Evolutionary conservation across 768 basidiomycete genomes (phyloP).

Genomic region (Auriscalpium orientale): DNA sequence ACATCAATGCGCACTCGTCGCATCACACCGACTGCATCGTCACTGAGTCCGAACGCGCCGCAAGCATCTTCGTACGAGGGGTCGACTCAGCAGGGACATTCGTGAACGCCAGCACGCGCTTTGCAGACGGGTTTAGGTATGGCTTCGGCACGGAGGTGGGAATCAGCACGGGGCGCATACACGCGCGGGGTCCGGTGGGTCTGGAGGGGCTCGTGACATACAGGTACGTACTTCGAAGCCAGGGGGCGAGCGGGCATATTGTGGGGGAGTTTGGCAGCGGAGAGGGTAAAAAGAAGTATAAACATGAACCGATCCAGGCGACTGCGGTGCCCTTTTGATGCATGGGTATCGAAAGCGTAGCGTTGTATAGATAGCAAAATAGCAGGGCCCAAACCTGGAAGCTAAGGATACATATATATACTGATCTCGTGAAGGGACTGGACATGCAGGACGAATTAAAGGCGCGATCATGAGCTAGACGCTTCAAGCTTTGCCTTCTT

Average conservation of each 20-base stretch:
- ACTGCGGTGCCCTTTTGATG: conserved; percentile 40
- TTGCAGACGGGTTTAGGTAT: conserved; percentile 94
- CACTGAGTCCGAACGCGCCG: conserved; percentile 64
- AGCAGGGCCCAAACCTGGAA: not conserved
- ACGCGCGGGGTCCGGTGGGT: conserved; percentile 94
- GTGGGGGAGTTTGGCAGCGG: conserved; percentile 79
- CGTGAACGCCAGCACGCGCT: conserved; percentile 91
- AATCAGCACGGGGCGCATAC: conserved; percentile 93
- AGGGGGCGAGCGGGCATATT: conserved; percentile 66
- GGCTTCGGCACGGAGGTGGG: conserved; percentile 98
- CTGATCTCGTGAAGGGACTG: not conserved
- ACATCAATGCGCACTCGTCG: conserved; percentile 90
- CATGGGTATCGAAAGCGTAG: not conserved
- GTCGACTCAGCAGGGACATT: conserved; percentile 91
- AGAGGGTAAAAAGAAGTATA: conserved; percentile 63
- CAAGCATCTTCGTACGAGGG: conserved; percentile 71
- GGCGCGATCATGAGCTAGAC: conserved; percentile 12
- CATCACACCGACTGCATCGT: conserved; percentile 95
- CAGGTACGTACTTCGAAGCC: conserved; percentile 89
- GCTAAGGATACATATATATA: not conserved
- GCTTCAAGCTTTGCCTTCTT: conserved; percentile 61
- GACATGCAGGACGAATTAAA: too few species aligned
- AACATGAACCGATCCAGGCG: conserved; percentile 46
- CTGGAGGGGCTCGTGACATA: conserved; percentile 91
- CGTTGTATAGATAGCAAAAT: not conserved